Base-by-base conservation (phyloP, 2,329 filamentous ascomycete species). In the Fusarium chaquense region DNA sequence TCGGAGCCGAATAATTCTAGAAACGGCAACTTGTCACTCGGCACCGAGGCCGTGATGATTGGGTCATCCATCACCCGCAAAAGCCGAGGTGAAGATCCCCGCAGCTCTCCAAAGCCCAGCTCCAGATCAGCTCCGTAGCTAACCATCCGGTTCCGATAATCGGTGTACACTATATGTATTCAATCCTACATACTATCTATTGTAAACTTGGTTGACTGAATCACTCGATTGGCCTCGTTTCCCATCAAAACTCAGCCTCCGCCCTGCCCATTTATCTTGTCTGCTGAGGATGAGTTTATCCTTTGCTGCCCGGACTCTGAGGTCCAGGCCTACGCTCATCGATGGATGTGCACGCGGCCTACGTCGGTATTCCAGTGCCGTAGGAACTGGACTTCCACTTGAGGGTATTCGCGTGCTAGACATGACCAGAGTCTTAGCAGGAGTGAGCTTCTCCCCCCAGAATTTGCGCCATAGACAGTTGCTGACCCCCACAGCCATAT, bases 381-480 rank as follows among this genome's bases (percentile, higher is more conserved):
- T 69, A 38, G 62, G 67, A 51, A 70, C 74, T 15, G 67, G 78
- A 41, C 80, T 89, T 33, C 95, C 96, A 24, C 85, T 99, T 73
- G 89, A 93, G 36, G 96, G 96, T 2, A 91, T 96, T 73, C 90
- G 92, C 58, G 94, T 98, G 16, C 85, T 99, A 67, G 96, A 99
- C 79, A 97, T 99, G 94, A 98, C 95, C 5, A 88, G 96, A 82
- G 96, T 99, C 3, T 83, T 99, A 69, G 96, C 96, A 68, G 96
- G 96, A 60, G 95, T 98, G 84, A 81, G 91, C 86, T 30, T 60
- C 59, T 54, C 13, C 6, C 36, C 36, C 4, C 15, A n/a, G 1
- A 59, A 40, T 5, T 44, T 12, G 18, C 26, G 38, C 22, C 32
- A 11, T 47, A 24, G 9, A 35, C 24, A 50, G 45, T 54, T 65